Base-by-base conservation (phyloP, 2,329 filamentous ascomycete species). In the Albifimbria verrucaria region DNA sequence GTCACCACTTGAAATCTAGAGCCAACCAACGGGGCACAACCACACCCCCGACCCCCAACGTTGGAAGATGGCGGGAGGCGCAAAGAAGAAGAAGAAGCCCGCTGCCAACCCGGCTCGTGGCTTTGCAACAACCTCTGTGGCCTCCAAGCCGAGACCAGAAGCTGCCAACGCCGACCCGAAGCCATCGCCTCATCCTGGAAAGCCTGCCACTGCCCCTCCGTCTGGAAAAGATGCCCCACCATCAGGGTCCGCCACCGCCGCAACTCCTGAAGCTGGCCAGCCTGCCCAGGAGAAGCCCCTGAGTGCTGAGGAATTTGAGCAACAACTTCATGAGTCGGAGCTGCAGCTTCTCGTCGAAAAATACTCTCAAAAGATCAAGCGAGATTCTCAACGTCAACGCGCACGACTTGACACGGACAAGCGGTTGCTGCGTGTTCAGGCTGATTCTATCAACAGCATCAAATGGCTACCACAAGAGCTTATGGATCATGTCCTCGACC, bases 71-170 rank as follows among this genome's bases (percentile, higher is more conserved):
- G 87, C 88, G 53, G 78, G 77, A 15, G 46, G 46, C 43, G 72
- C 75, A 55, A 86, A 90, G 72, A 96, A 96, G 76, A 96, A 97
- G 77, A 95, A 91, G 79, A 97, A 97, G 81, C 81, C 89, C 52
- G 83, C 84, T 23, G 83, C 87, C 26, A 97, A 97, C 71, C 90
- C 92, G 55, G 91, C 92, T 39, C 82, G 94, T 70, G 94, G 92
- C 18, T 96, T 97, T 74, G 91, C 93, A 59, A 99, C 94, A 5
- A 95, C 90, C 12, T 97, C 93, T 1, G 82, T 96, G 55, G 90
- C 92, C 43, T 95, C 91, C 22, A 96, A 92, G 62, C 80, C 85
- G 9, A 81, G 90, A 67, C 77, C 82, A 45, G 91, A 93, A 55
- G 67, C 65, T 41, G 59, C 68, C 48, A 75, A 78, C 56, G 56